Percentiles rank a stretch among this genome's conserved stretches.
Evolutionary conservation across 225 moss, liverwort and hornwort genomes (phyloP).

Genomic region (Neckera pumila): DNA sequence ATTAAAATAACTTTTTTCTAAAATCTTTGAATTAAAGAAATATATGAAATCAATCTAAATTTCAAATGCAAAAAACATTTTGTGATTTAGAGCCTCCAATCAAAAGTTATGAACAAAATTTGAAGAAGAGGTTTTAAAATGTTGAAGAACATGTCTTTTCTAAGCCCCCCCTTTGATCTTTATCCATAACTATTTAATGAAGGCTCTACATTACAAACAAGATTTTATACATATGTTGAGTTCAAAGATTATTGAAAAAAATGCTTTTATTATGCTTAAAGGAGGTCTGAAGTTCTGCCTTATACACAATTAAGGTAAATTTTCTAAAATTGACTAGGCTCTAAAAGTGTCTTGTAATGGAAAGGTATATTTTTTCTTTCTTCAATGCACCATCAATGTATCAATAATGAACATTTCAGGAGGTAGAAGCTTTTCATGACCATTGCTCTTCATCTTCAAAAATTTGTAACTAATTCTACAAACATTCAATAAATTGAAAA

Average conservation of each 20-base stretch:
- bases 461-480: not conserved
- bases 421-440: not conserved
- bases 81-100: not conserved
- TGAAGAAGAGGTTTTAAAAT: not conserved
- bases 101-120: not conserved
- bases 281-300: accelerated
- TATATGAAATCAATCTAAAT: not conserved
- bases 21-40: accelerated
- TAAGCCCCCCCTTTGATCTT: accelerated
- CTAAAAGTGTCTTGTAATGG: not conserved
- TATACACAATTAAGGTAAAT: not conserved
- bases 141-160: not conserved
- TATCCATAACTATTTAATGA: not conserved
- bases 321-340: not conserved
- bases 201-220: not conserved
- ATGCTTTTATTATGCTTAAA: not conserved
- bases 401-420: accelerated
- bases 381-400: not conserved
- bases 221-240: not conserved
- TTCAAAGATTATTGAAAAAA: not conserved
- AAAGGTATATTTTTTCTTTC: not conserved
- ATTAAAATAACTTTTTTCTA: accelerated
- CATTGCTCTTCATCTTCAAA: not conserved
- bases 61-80: accelerated
- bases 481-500: not conserved